A percentile compares a stretch with the other conserved stretches of the same genome.
These are phyloP conservation scores for Phytophthora citrophthora DNA, from an alignment of 352 stramenopile species.

Conservation along the genomic window DNA sequence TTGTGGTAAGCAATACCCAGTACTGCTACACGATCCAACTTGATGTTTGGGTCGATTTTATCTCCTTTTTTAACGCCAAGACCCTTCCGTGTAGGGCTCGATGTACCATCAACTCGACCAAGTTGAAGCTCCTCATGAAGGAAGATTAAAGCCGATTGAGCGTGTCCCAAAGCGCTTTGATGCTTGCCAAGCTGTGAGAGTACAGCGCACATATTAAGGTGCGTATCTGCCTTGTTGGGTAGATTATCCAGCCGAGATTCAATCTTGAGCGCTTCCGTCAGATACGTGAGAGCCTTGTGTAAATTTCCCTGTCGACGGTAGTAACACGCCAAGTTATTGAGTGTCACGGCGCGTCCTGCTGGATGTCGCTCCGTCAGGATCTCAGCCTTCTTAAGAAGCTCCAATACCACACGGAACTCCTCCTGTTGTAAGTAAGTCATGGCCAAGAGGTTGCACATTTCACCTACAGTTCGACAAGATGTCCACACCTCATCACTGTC, in stretches of 20 bases:
- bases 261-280: constrained; percentile 94
- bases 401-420: constrained; percentile 91
- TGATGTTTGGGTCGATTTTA: constrained; percentile 43
- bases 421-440: constrained; percentile 97
- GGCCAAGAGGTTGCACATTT: constrained; percentile 95
- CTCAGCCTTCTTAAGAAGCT: constrained; percentile 95
- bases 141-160: constrained; percentile 92
- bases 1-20: constrained; percentile 96
- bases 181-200: constrained; percentile 93
- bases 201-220: constrained; percentile 95
- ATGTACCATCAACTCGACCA: constrained; percentile 7
- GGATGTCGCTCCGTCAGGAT: constrained; percentile 92
- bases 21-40: constrained; percentile 91
- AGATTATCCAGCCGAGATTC: constrained; percentile 87
- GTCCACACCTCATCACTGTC: constrained; percentile 91
- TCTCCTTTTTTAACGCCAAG: constrained; percentile 24
- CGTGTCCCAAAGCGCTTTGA: constrained; percentile 90
- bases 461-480: constrained; percentile 93
- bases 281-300: constrained; percentile 90
- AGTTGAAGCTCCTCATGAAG: constrained; percentile 93
- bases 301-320: constrained; percentile 92
- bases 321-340: constrained; percentile 96
- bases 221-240: constrained; percentile 92
- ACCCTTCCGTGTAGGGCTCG: constrained; percentile 21
- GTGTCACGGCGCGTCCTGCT: constrained; percentile 86